Evolutionary conservation across 2,329 filamentous ascomycete species (phyloP).

Genomic region (Xylaria sp.): DNA sequence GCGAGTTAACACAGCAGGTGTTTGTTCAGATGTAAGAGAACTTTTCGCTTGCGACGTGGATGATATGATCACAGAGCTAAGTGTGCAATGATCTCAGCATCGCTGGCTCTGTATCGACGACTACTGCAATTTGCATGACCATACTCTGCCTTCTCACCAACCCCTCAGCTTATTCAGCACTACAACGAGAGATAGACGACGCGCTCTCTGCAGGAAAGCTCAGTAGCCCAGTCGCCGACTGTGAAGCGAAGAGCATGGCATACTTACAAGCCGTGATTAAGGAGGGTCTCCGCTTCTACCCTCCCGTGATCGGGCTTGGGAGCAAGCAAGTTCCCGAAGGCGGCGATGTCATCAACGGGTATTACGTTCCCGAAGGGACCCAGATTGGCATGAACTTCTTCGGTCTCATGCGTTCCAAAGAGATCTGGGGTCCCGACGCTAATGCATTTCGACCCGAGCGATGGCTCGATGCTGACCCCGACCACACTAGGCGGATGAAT

Average conservation of each 20-base stretch:
- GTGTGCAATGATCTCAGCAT: constrained; percentile 30
- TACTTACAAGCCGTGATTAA: constrained; percentile 55
- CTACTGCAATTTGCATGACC: constrained; percentile 46
- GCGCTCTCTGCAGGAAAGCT: constrained; percentile 32
- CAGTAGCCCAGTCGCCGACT: constrained; percentile 48
- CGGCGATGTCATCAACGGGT: constrained; percentile 46
- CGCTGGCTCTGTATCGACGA: constrained; percentile 44
- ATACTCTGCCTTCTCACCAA: constrained; percentile 44
- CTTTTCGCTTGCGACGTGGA: not conserved
- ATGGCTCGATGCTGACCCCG: constrained; percentile 54
- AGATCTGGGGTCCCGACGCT: constrained; percentile 49
- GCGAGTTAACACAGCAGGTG: constrained; percentile 54
- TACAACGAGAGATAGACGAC: constrained; percentile 41
- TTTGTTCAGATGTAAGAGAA: constrained; percentile 54
- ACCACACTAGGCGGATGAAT: constrained; percentile 49
- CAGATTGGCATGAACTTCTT: constrained; percentile 54
- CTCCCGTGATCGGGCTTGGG: constrained; percentile 50
- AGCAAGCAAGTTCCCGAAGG: constrained; percentile 48
- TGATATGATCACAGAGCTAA: not conserved
- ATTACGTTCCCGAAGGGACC: constrained; percentile 54
- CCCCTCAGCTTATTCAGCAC: constrained; percentile 36
- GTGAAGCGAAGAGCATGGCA: constrained; percentile 48
- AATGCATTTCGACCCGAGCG: constrained; percentile 57
- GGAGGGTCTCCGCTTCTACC: constrained; percentile 55
- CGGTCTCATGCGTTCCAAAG: constrained; percentile 53